Evolutionary conservation across 179 eudicot species (phyloP), one percentile per base, ranked within the genome.

Genomic region (Spergularia azorica): DNA sequence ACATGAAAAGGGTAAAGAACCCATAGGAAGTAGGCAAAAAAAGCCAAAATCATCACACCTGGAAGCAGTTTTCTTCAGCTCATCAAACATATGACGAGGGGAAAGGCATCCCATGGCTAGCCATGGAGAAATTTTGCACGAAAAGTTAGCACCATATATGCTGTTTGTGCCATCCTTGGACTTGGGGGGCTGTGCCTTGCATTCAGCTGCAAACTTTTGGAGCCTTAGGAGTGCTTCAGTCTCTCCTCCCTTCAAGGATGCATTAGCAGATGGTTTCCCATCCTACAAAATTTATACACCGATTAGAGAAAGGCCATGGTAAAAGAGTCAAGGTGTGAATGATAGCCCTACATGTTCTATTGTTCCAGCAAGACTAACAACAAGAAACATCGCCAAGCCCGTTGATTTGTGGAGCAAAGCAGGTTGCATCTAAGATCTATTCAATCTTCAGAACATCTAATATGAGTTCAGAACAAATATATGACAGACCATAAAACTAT

Each of bases 71-170:
- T 91, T 95, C 88, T 91, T 92, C 65, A 95, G 84, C 79, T 93
- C 98, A 75, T 91, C 98, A 82, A 95, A 95, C 97, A 95, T 90
- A 78, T 83, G 81, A 21, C 97, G 91, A 36, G 98, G 98, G 73
- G 98, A 95, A 68, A 95, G 92, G 79, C 98, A 91, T 76, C 98
- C 98, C 90, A 86, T 90, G 32, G 96, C 86, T 67, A 95, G 90
- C 98, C 98, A 95, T 18, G 98, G 98, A 26, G 98, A 92, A 71
- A 95, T 90, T 89, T 90, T 95, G 90, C 98, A 92, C 3, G 96
- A 95, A 74, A 95, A 92, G 81, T 95, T 94, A 77, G 98, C 97
- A 68, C 98, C 98, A 68, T 89, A 91, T 43, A 95, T 88, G 86
- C 92, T 88, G 78, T 88, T 84, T 67, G 83, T 82, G 51, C 94